Evolutionary conservation across 176 grass and related monocot genomes (phyloP).

Genomic region (Lolium rigidum): DNA sequence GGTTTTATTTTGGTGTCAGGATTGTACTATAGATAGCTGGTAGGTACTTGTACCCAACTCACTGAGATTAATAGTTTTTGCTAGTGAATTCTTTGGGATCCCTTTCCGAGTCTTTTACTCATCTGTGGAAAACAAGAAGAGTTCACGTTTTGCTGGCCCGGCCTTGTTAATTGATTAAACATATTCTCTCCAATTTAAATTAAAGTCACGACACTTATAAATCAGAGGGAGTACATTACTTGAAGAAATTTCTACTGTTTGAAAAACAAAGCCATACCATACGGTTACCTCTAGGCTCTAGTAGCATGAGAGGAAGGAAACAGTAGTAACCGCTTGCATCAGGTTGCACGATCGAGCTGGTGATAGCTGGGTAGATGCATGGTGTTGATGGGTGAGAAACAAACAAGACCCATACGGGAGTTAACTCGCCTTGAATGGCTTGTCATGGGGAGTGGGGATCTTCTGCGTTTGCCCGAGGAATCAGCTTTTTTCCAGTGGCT

Average conservation of each 20-base stretch:
- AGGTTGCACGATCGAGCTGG: neutral
- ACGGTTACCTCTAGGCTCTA: too few species aligned
- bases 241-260: neutral
- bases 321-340: neutral
- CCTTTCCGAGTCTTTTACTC: neutral
- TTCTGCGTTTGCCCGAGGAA: conserved; percentile 31
- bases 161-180: too few species aligned
- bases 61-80: neutral
- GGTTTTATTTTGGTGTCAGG: conserved; percentile 30
- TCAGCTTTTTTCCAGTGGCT: conserved; percentile 38
- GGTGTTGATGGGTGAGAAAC: neutral
- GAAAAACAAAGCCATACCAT: neutral
- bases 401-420: neutral
- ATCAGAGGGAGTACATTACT: too few species aligned
- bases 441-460: conserved; percentile 27
- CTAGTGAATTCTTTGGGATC: neutral
- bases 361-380: neutral
- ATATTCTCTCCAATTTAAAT: too few species aligned
- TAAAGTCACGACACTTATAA: too few species aligned
- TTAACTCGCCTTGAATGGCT: conserved; percentile 31
- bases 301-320: neutral
- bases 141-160: neutral
- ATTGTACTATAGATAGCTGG: conserved; percentile 30
- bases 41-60: neutral
- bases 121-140: neutral